Evolutionary conservation across 164 flowering plant genomes (phyloP), one percentile per base, ranked within the genome.

Genomic region (Macadamia integrifolia): DNA sequence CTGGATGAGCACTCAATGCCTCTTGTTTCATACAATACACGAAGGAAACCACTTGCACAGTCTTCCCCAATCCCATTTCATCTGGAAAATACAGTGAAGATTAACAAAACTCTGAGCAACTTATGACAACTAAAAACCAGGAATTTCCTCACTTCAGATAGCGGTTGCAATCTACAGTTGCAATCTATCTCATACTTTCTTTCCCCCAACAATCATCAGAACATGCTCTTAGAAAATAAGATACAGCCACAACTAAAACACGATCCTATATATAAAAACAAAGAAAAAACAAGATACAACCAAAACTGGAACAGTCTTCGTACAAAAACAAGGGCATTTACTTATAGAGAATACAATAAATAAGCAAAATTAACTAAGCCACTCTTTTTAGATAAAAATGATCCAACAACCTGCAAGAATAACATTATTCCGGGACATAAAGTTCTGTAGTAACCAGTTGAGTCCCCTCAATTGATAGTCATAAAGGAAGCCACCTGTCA

Each of bases 21-120:
- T 55, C 68, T 66, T 66, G 59, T 60, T 52, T 66, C 68, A 66
- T 55, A 60, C 68, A 66, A 53, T 53, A 55, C 12, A 66, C 44
- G 52, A 66, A 66, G 28, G 68, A 66, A 66, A 66, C 58, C 11
- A 55, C 68, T 66, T 66, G 68, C 23, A 66, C 59, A 11, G 68
- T 66, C 55, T 66, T 66, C 44, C 68, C 68, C 29, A 66, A 35
- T 52, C 68, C 68, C 68, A 66, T 66, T 18, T 66, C 68, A 66
- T 66, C 68, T 66, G 59, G 29, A 52, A n/a, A 18, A 59, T 5
- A 59, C 6, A 18, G 61, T 11, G 12, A 59, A 31, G 30, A 18
- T 59, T 5, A 59, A 8, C 14, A 53, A 53, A 53, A 12, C 14
- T 3, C 1, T 2, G 3, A 53, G 57, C 14, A 12, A 53, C 57